Evolutionary conservation across 2,329 filamentous ascomycete species (phyloP).

Genomic region (Cadophora luteo-olivacea): DNA sequence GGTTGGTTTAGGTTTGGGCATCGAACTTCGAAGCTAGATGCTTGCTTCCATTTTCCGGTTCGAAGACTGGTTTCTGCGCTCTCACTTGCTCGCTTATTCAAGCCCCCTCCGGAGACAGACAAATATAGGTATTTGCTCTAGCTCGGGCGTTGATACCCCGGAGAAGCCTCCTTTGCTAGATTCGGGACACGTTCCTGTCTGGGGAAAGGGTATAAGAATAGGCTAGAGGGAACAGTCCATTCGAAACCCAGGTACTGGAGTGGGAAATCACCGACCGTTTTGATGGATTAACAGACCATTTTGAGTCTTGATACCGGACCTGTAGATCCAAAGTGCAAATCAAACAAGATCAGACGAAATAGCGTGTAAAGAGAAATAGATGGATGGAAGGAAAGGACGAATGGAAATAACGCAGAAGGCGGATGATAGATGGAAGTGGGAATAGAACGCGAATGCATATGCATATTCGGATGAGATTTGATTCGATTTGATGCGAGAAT

Average conservation of each 20-base stretch:
- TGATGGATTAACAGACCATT: background rate
- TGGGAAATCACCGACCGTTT: background rate
- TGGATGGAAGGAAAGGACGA: background rate
- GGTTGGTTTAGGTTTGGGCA: background rate
- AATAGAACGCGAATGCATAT: background rate
- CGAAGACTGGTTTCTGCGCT: background rate
- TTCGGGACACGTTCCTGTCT: background rate
- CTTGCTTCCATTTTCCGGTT: background rate
- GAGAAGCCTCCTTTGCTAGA: background rate
- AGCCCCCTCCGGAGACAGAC: background rate
- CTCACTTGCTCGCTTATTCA: background rate
- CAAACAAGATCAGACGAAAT: background rate
- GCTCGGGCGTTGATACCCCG: background rate
- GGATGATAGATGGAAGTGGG: background rate
- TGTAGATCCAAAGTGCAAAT: background rate
- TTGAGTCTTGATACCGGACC: background rate
- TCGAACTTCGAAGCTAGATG: slow-evolving; percentile 6
- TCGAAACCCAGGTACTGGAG: background rate
- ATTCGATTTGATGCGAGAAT: background rate
- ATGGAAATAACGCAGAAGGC: background rate
- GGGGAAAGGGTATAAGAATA: background rate
- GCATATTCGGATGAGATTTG: background rate
- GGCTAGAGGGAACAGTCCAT: too few species aligned
- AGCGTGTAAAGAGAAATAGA: too few species aligned
- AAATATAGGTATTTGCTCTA: background rate